Evolutionary conservation across 257 asterid genomes (phyloP), one percentile per base, ranked within the genome.

Genomic region (Solanum acaule): DNA sequence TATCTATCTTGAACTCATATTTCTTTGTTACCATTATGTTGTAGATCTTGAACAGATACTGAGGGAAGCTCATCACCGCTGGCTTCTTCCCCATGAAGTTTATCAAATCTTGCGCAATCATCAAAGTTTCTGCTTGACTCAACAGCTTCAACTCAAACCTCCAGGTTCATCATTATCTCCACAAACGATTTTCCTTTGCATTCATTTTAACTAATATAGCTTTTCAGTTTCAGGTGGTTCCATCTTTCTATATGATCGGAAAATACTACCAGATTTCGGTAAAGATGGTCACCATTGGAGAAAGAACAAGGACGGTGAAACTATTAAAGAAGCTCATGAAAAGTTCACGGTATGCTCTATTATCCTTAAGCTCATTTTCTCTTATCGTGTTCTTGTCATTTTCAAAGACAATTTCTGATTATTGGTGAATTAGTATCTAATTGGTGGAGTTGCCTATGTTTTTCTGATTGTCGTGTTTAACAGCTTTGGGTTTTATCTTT

Each of bases 231-330:
- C 84, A 77, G 84, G 61, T 49, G 89, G 90, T 37, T 90, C 92
- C 10, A n/a, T 90, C 82, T 90, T 88, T 71, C 86, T 90, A 22
- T 90, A 56, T 88, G 90, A 90, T 81, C 92, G 88, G 18, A 90
- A 90, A 87, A 49, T 85, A 33, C 68, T 77, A 37, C 72, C 89
- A 29, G 44, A 86, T 71, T 90, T 90, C 73, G 82, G 92, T 52
- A 90, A 88, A 76, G 92, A 90, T 79, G 88, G 92, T 27, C 90
- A 90, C 88, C 63, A 38, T 37, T 88, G 92, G 92, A 90, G 90
- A 72, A 90, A 90, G 87, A 90, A 90, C 56, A 88, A 88, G 65
- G 90, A 90, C 27, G 92, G 92, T 27, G 86, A 88, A 75, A 90
- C 90, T 42, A 89, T 90, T 29, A 37, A 79, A 88, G 92, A 90